phyloP scores from a whole-genome alignment of 2,329 filamentous ascomycete species.

The Onygena corvina region DNA sequence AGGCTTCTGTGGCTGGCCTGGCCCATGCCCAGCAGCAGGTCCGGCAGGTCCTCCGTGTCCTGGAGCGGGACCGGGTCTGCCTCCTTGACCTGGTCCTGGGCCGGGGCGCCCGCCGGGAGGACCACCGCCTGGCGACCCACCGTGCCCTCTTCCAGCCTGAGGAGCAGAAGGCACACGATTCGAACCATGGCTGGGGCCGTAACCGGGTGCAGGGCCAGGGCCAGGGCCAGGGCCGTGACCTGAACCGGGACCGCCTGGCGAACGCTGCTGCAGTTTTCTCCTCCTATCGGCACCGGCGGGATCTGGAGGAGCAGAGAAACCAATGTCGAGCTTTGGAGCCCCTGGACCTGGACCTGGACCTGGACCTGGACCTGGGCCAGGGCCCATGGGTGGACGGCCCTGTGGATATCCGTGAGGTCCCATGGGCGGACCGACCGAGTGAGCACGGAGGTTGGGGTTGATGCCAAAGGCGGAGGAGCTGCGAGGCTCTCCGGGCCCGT shows the following conservation, averaged over 20 bases:
- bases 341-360: conserved; percentile 20
- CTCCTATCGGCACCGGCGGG: conserved; percentile 27
- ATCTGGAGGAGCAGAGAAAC: conserved; percentile 37
- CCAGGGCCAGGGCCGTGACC: conserved; percentile 16
- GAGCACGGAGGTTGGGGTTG: conserved; percentile 37
- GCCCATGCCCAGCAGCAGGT: neutral
- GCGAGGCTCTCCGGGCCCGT: conserved; percentile 28
- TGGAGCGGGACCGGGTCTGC: neutral
- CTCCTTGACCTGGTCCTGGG: neutral
- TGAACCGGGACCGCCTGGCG: conserved; percentile 18
- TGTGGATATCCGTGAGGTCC: conserved; percentile 25
- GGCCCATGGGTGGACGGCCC: conserved; percentile 18
- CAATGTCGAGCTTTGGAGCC: conserved; percentile 33
- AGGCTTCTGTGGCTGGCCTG: conserved; percentile 17
- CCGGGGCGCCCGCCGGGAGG: neutral
- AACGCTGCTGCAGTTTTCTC: conserved; percentile 33
- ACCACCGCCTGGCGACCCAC: neutral
- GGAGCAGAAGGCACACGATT: conserved; percentile 17
- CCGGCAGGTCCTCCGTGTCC: neutral
- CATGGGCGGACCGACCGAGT: conserved; percentile 23
- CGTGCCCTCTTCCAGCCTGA: conserved; percentile 5
- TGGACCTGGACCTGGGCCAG: conserved; percentile 17
- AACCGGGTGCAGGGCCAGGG: too few relatives aligned
- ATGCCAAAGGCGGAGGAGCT: conserved; percentile 39
- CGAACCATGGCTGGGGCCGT: conserved; percentile 6